These are phyloP conservation scores for Tilletia indica DNA, from an alignment of 1,284 basidiomycete species.

Conservation along the genomic window DNA sequence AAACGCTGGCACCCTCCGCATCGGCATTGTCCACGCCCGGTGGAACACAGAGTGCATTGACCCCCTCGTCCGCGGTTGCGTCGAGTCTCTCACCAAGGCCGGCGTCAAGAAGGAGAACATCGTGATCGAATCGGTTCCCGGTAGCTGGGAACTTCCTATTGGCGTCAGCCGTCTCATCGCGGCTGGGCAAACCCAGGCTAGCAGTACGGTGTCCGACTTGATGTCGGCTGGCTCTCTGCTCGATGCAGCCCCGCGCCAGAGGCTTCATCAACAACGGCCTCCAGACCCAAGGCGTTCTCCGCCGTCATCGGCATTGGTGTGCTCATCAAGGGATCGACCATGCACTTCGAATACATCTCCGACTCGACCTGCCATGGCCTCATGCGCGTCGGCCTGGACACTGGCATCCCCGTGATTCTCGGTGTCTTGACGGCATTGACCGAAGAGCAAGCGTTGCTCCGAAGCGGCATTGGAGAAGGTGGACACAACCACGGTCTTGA, in stretches of 20 bases:
- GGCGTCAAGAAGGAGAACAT: constrained; percentile 90
- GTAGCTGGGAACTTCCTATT: constrained; percentile 58
- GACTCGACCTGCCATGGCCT: constrained; percentile 86
- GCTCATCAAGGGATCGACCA: constrained; percentile 76
- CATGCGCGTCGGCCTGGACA: constrained; percentile 90
- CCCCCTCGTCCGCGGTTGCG: constrained; percentile 73
- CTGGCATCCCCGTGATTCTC: constrained; percentile 91
- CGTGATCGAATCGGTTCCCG: constrained; percentile 84
- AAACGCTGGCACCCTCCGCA: constrained; percentile 42
- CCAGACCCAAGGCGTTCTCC: constrained; percentile 61
- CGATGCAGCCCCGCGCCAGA: constrained; percentile 27
- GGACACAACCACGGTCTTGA: constrained; percentile 94
- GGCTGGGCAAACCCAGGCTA: constrained; percentile 76
- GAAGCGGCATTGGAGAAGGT: constrained; percentile 76
- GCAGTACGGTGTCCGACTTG: constrained; percentile 71
- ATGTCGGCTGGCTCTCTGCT: constrained; percentile 65
- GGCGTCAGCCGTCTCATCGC: constrained; percentile 68
- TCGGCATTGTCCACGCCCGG: constrained; percentile 54
- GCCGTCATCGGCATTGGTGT: constrained; percentile 95
- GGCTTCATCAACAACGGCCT: neutral
- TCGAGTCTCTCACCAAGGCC: constrained; percentile 72
- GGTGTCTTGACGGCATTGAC: constrained; percentile 89
- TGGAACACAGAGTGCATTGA: constrained; percentile 88
- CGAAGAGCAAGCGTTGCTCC: constrained; percentile 89
- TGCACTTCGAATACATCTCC: constrained; percentile 73